phyloP scores from a whole-genome alignment of 1,284 basidiomycete species.

The Veloboletus limbatus region DNA sequence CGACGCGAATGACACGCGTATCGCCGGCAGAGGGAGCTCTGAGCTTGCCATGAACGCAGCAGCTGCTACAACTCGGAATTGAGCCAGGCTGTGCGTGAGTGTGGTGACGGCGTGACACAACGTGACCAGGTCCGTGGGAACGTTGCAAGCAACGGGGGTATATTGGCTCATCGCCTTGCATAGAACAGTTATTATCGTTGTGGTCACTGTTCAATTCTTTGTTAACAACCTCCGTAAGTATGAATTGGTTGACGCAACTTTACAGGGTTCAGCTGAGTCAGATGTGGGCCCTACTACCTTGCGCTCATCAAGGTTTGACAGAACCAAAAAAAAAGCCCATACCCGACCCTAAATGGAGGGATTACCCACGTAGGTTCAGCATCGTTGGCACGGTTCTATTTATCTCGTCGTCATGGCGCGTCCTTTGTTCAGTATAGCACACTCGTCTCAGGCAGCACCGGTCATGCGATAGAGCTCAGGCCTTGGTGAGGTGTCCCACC shows the following conservation, averaged over 20 bases:
- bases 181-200: constrained; percentile 4
- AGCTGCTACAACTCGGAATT: no score
- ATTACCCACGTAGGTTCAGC: constrained; percentile 28
- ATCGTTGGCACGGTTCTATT: constrained; percentile 14
- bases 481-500: no score
- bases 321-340: constrained; percentile 23
- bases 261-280: constrained; percentile 27
- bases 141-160: constrained; percentile 1
- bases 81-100: constrained; percentile 16
- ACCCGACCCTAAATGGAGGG: constrained; percentile 20
- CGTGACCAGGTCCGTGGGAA: constrained; percentile 29
- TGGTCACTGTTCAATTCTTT: constrained; percentile 21
- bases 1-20: constrained; percentile 66
- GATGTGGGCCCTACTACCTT: constrained; percentile 8
- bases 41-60: constrained; percentile 23
- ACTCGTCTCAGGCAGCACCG: not conserved
- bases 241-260: constrained; percentile 19
- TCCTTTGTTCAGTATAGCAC: constrained; percentile 2
- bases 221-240: constrained; percentile 29
- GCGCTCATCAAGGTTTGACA: constrained; percentile 31
- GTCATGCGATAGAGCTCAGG: no score
- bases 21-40: constrained; percentile 22
- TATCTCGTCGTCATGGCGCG: constrained; percentile 19
- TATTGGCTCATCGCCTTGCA: constrained; percentile 11
- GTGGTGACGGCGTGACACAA: no score